These are phyloP conservation scores for Calycina marina DNA, from an alignment of 2,329 filamentous ascomycete species.

Conservation along the genomic window DNA sequence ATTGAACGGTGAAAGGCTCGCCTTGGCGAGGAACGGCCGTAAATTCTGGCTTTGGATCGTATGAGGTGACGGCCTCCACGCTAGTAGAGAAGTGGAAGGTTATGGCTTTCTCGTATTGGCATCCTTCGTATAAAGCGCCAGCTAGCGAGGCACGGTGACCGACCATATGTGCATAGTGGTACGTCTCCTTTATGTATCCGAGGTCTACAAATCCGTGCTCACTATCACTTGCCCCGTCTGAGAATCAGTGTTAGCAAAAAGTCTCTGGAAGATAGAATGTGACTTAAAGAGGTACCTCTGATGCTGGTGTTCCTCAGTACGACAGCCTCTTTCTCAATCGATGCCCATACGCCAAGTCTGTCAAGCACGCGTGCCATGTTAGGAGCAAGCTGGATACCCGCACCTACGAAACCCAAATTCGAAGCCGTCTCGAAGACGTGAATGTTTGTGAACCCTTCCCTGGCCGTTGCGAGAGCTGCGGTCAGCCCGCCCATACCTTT, in stretches of 20 bases:
- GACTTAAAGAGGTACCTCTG: constrained; percentile 36
- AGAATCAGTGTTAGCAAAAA: background rate
- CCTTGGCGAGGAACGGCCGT: constrained; percentile 41
- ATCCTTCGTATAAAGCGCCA: constrained; percentile 54
- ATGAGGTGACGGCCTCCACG: constrained; percentile 41
- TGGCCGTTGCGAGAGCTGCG: constrained; percentile 56
- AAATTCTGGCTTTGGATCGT: constrained; percentile 43
- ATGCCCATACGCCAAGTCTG: constrained; percentile 55
- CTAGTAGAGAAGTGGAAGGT: constrained; percentile 52
- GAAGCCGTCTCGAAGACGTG: constrained; percentile 61
- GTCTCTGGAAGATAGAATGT: background rate
- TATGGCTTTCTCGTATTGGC: constrained; percentile 45
- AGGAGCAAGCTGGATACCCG: constrained; percentile 71
- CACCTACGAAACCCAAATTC: constrained; percentile 66
- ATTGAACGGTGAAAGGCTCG: constrained; percentile 32
- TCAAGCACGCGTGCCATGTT: constrained; percentile 71
- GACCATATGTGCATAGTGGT: constrained; percentile 48
- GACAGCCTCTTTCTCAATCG: constrained; percentile 57
- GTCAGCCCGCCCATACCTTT: constrained; percentile 70
- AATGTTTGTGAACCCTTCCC: constrained; percentile 60
- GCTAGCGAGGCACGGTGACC: constrained; percentile 64
- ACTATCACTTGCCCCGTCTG: constrained; percentile 50
- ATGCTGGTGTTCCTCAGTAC: constrained; percentile 60
- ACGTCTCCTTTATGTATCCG: constrained; percentile 47
- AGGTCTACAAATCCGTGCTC: constrained; percentile 61